Conservation (phyloP, 352 stramenopile species). For the Phytopythium oedochilum region DNA sequence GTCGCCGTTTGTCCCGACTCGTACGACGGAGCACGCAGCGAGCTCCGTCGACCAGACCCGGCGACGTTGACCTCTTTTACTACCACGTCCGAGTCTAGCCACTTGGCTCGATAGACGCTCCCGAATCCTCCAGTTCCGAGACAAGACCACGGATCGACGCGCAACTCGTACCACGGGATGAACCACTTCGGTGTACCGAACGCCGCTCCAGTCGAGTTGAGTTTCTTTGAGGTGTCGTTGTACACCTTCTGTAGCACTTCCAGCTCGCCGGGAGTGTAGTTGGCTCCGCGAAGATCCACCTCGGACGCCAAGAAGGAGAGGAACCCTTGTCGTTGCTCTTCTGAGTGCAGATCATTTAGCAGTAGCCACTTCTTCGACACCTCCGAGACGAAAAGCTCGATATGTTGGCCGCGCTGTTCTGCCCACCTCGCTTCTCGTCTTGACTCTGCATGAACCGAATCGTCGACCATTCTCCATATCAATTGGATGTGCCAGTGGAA, state of each 20-base stretch:
- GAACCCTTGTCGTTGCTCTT: not conserved
- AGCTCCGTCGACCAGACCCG: not conserved
- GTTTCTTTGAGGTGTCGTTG: not conserved
- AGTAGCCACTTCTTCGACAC: not conserved
- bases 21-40: not conserved
- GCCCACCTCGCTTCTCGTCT: not conserved
- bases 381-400: constrained; percentile 4
- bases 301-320: not conserved
- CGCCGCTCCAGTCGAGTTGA: not conserved
- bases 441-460: not conserved
- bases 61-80: constrained; percentile 14
- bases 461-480: not conserved
- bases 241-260: constrained; percentile 4
- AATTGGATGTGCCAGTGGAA: not conserved
- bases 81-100: constrained; percentile 14
- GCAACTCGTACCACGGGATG: constrained; percentile 4
- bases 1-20: not conserved
- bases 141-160: not conserved
- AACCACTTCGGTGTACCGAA: not conserved
- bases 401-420: constrained; percentile 1
- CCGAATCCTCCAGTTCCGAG: constrained; percentile 1
- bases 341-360: not conserved
- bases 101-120: constrained; percentile 10
- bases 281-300: not conserved
- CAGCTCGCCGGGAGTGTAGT: not conserved